Evolutionary conservation across 805 yeast species (phyloP), one percentile per base, ranked within the genome.

Genomic region (Brettanomyces naardenensis): DNA sequence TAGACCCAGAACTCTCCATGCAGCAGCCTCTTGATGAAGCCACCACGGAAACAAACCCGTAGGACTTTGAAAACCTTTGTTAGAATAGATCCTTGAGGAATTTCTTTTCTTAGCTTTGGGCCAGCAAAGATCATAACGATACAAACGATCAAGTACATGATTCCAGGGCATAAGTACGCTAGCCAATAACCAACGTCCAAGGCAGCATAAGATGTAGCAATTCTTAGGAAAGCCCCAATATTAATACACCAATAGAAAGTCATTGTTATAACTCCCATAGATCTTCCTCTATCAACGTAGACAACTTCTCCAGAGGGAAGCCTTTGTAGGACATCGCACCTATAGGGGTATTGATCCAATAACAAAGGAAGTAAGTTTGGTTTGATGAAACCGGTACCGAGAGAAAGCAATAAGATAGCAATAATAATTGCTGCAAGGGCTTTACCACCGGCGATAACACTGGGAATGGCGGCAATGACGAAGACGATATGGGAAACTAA

Each of bases 291-390:
- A 47, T 69, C 73, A 33, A 70, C 58, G 47, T 81, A 75, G 26
- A 82, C 89, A 35, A 69, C 68, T 52, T 77, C 78, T 40, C 95
- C 95, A 20, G 66, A 53, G 46, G 76, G 74, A 36, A 72, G 62
- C 3, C 71, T 73, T 55, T 68, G 71, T 39, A 84, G 73, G 36
- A 70, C 74, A 44, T 77, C 80, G 47, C 71, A 68, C 40, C 72
- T 64, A 54, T 75, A 72, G 32, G 80, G 78, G 53, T 73, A 77
- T 60, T 80, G 86, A 51, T 80, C 85, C 58, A 68, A 57, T 37
- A 68, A 52, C 36, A 69, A 56, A 5, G 75, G 74, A 42, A 68
- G 59, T 41, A 73, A 63, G 47, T 72, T 73, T 40, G 78, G 74
- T 49, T 73, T 73, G 47, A 73, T 70, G 39, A 69, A 64, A 45